Conservation (phyloP, 352 stramenopile species). For the Pythium aphanidermatum region DNA sequence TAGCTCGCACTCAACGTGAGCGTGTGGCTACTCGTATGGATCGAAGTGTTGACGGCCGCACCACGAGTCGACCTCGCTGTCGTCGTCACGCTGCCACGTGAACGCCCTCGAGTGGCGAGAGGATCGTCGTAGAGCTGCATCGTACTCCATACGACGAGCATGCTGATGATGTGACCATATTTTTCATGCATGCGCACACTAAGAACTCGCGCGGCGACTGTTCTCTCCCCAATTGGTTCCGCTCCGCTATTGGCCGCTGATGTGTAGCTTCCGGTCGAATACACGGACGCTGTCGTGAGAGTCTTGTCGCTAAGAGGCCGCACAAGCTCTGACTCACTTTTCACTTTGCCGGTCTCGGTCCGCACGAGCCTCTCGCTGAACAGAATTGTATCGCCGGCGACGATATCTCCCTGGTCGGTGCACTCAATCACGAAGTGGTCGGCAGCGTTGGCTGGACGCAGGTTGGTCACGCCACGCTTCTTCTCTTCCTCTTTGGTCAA, state of each 20-base stretch:
- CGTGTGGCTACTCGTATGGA: slow-evolving; percentile 33
- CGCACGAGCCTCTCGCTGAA: slow-evolving; percentile 89
- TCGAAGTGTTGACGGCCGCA: slow-evolving; percentile 14
- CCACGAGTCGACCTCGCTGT: slow-evolving; percentile 9
- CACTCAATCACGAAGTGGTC: slow-evolving; percentile 76
- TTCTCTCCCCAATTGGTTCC: slow-evolving; percentile 61
- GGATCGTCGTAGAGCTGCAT: slow-evolving; percentile 65
- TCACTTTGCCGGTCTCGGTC: slow-evolving; percentile 30
- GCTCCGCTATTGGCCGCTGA: not conserved
- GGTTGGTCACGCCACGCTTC: slow-evolving; percentile 11
- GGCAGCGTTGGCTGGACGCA: slow-evolving; percentile 36
- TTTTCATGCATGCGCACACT: slow-evolving; percentile 27
- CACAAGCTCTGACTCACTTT: slow-evolving; percentile 19
- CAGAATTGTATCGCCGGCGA: slow-evolving; percentile 86
- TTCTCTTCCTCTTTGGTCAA: slow-evolving; percentile 53
- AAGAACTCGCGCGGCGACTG: slow-evolving; percentile 58
- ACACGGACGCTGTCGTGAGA: slow-evolving; percentile 31
- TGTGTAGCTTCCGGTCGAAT: slow-evolving; percentile 37
- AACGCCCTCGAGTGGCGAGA: slow-evolving; percentile 3
- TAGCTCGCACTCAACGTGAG: slow-evolving; percentile 16
- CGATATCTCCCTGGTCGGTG: slow-evolving; percentile 66
- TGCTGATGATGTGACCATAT: slow-evolving; percentile 43
- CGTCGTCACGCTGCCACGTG: too few relatives aligned
- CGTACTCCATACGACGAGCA: slow-evolving; percentile 74
- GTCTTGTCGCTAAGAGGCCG: slow-evolving; percentile 6